These are phyloP conservation scores for Agaricales sp. DNA, from an alignment of 1,284 basidiomycete species.

Conservation along the genomic window DNA sequence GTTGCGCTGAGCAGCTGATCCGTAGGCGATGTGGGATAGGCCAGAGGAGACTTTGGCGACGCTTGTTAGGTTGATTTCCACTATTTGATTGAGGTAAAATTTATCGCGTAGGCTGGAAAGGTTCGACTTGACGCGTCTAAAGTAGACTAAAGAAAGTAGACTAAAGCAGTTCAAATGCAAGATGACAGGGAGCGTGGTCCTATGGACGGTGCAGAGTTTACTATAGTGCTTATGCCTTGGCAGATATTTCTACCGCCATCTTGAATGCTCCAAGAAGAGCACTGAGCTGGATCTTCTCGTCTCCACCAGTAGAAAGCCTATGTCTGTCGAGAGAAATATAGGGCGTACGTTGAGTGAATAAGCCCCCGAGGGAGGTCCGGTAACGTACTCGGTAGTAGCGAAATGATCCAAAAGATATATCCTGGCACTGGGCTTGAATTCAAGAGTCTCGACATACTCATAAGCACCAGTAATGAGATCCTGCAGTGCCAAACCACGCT, in stretches of 20 bases:
- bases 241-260: constrained; percentile 73
- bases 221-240: constrained; percentile 23
- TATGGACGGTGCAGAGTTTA: too few relatives aligned
- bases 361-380: neutral
- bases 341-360: neutral
- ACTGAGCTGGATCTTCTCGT: constrained; percentile 90
- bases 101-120: too few relatives aligned
- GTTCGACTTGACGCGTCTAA: too few relatives aligned
- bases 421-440: constrained; percentile 78
- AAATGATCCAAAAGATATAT: constrained; percentile 89
- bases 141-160: too few relatives aligned
- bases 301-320: constrained; percentile 86
- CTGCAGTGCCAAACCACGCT: constrained; percentile 90
- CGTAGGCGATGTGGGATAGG: neutral
- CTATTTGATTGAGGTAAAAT: too few relatives aligned
- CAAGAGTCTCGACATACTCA: constrained; percentile 82
- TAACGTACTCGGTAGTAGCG: constrained; percentile 79
- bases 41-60: neutral
- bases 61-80: neutral
- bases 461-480: constrained; percentile 93
- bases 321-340: constrained; percentile 41
- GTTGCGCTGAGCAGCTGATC: neutral
- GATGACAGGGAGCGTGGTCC: too few relatives aligned
- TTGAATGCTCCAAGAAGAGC: constrained; percentile 92
- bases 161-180: too few relatives aligned